Conservation (phyloP, 2,329 filamentous ascomycete species). For the Calonectria hawksworthii region DNA sequence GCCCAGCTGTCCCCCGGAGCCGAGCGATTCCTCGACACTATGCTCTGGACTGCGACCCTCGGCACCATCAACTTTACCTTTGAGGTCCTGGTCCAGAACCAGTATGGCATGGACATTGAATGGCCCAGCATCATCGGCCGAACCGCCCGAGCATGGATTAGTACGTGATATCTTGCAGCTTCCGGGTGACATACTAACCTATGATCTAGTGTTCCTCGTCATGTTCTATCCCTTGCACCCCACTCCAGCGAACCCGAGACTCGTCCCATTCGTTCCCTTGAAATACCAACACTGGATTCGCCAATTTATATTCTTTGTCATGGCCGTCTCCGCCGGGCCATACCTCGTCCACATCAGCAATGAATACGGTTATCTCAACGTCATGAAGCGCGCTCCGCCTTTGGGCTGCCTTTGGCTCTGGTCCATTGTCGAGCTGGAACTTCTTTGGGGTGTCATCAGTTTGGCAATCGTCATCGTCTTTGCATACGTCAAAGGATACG, state of each 20-base stretch:
- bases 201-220: conserved; percentile 63
- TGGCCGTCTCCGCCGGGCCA: conserved; percentile 75
- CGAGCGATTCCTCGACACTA: conserved; percentile 68
- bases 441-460: conserved; percentile 74
- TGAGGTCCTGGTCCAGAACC: conserved; percentile 83
- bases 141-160: conserved; percentile 65
- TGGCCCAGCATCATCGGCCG: conserved; percentile 70
- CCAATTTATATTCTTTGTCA: conserved; percentile 74
- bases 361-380: conserved; percentile 82
- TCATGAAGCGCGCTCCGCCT: conserved; percentile 94
- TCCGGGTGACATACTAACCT: not conserved
- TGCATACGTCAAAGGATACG: conserved; percentile 65
- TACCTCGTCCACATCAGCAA: conserved; percentile 89
- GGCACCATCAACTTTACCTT: conserved; percentile 82
- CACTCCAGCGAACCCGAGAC: conserved; percentile 61
- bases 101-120: conserved; percentile 78
- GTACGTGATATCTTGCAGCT: conserved; percentile 54
- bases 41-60: conserved; percentile 73
- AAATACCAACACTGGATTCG: conserved; percentile 63
- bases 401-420: conserved; percentile 94
- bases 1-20: conserved; percentile 58
- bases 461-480: conserved; percentile 61
- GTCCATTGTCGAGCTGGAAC: conserved; percentile 88
- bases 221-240: conserved; percentile 71
- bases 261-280: conserved; percentile 65